These are phyloP conservation scores for Colletotrichum simmondsii DNA, from an alignment of 2,329 filamentous ascomycete species.

Conservation along the genomic window DNA sequence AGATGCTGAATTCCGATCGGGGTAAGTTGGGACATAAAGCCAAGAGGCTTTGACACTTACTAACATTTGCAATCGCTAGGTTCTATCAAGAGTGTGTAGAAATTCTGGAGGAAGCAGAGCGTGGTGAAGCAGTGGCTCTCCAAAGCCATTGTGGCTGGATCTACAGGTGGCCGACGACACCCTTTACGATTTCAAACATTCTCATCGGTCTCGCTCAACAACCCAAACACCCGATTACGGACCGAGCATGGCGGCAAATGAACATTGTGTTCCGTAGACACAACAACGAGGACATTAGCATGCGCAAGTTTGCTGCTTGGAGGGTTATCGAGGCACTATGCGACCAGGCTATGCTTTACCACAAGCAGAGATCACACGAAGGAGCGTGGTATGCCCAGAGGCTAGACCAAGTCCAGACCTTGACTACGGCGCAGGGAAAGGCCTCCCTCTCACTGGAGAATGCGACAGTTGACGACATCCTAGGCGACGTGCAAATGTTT, in stretches of 20 bases:
- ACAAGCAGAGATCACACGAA: conserved; percentile 32
- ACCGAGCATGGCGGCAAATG: conserved; percentile 36
- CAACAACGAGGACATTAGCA: conserved; percentile 34
- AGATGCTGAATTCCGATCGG: conserved; percentile 14
- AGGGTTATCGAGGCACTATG: conserved; percentile 34
- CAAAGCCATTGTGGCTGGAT: conserved; percentile 35
- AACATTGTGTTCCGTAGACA: conserved; percentile 34
- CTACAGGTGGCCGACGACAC: conserved; percentile 33
- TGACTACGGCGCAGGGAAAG: not conserved
- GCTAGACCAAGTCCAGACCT: conserved; percentile 30
- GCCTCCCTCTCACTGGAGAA: conserved; percentile 2
- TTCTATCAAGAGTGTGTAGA: conserved; percentile 29
- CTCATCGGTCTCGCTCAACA: conserved; percentile 34
- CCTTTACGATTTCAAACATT: conserved; percentile 23
- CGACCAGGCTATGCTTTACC: conserved; percentile 36
- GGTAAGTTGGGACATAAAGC: not conserved
- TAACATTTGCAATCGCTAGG: not conserved
- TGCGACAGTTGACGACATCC: conserved; percentile 26
- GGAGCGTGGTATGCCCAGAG: conserved; percentile 37
- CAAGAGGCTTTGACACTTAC: not conserved
- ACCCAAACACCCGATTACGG: conserved; percentile 25
- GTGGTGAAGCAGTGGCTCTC: conserved; percentile 26
- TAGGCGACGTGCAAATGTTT: conserved; percentile 34
- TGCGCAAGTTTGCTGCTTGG: conserved; percentile 34
- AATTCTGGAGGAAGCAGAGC: conserved; percentile 35